Conservation (phyloP, 2,329 filamentous ascomycete genomes). For the Lizonia empirigonia region DNA sequence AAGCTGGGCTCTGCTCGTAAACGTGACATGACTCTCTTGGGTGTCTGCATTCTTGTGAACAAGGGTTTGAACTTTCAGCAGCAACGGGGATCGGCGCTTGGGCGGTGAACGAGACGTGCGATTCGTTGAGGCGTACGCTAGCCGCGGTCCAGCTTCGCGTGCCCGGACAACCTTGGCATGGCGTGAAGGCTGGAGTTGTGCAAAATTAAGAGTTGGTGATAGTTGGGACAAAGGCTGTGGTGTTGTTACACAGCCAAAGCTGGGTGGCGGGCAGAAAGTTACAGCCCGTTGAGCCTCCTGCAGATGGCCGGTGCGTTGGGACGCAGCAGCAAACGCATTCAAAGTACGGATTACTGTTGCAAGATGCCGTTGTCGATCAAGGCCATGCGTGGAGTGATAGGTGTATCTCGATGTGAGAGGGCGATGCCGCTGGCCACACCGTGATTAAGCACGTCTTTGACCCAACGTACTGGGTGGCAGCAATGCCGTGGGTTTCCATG, state of each 20-base stretch:
- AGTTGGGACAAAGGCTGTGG: conserved; percentile 22
- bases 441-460: conserved; percentile 16
- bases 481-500: conserved; percentile 18
- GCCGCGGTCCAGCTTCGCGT: conserved; percentile 30
- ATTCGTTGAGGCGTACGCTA: conserved; percentile 33
- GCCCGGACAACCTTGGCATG: conserved; percentile 32
- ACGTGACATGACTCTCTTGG: conserved; percentile 11
- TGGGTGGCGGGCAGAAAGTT: conserved; percentile 11
- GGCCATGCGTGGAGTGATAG: conserved; percentile 16
- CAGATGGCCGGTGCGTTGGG: conserved; percentile 14
- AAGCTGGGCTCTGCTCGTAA: conserved; percentile 7
- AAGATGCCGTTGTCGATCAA: conserved; percentile 11
- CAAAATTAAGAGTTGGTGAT: conserved; percentile 26
- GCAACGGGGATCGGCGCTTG: conserved; percentile 40
- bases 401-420: conserved; percentile 15
- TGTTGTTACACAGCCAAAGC: conserved; percentile 21
- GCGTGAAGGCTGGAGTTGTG: conserved; percentile 36
- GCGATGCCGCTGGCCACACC: conserved; percentile 7
- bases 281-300: conserved; percentile 20
- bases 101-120: conserved; percentile 19
- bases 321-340: background rate
- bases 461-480: conserved; percentile 15
- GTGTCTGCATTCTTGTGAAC: conserved; percentile 19
- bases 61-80: conserved; percentile 31
- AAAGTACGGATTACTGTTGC: background rate